These are phyloP conservation scores for Cystobasidium sp. DNA, from an alignment of 1,284 basidiomycete species.

Conservation along the genomic window DNA sequence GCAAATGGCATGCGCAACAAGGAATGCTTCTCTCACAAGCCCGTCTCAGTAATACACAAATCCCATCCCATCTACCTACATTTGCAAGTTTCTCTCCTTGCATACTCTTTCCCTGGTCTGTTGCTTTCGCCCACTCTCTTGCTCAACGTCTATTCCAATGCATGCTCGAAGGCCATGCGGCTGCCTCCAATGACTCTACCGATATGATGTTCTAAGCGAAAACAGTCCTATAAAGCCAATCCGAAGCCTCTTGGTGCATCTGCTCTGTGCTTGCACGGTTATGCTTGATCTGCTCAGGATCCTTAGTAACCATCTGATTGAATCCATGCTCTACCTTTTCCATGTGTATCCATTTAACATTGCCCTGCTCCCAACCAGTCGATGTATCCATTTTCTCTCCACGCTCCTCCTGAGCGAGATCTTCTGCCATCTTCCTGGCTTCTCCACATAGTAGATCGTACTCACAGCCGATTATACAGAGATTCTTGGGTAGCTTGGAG, in stretches of 20 bases:
- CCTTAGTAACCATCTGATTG: conserved; percentile 31
- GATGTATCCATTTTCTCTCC: conserved; percentile 1
- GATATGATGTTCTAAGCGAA: not conserved
- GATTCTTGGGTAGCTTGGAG: conserved; percentile 20
- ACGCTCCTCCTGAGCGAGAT: conserved; percentile 11
- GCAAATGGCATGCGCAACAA: not conserved
- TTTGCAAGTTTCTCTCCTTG: too few species aligned
- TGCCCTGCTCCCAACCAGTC: conserved; percentile 24
- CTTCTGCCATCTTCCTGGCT: conserved; percentile 26
- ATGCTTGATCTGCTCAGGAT: conserved; percentile 7
- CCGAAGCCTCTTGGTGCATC: conserved; percentile 33
- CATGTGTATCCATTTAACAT: conserved; percentile 29
- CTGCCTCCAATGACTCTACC: too few species aligned
- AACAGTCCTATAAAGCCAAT: conserved; percentile 34
- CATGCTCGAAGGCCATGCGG: too few species aligned
- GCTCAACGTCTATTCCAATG: too few species aligned
- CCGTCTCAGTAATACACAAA: too few species aligned
- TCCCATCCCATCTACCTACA: too few species aligned
- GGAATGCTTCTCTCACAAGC: not conserved
- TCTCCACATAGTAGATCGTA: conserved; percentile 41
- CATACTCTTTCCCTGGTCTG: too few species aligned
- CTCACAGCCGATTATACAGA: conserved; percentile 36
- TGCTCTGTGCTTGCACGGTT: not conserved
- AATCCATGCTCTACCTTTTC: conserved; percentile 35
- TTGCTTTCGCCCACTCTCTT: too few species aligned